Evolutionary conservation across 768 basidiomycete genomes (phyloP).

Genomic region (Tulasnella sp.): DNA sequence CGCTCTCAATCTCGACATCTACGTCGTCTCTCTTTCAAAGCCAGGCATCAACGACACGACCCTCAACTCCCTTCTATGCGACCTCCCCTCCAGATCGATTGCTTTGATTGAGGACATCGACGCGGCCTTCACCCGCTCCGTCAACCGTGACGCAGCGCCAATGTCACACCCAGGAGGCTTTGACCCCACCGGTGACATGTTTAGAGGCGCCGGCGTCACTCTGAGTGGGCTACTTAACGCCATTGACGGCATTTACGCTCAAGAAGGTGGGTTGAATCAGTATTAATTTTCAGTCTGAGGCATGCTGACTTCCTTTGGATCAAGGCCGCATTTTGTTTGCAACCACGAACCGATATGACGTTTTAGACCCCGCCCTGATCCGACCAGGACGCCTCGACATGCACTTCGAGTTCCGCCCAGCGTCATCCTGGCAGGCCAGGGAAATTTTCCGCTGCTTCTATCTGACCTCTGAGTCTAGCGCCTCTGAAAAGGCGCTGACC

Average conservation of each 20-base stretch:
- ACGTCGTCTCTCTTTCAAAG: slow-evolving; percentile 70
- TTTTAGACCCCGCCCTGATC: slow-evolving; percentile 81
- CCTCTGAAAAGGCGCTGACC: slow-evolving; percentile 30
- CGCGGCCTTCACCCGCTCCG: slow-evolving; percentile 73
- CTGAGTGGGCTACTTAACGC: slow-evolving; percentile 75
- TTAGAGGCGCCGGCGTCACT: slow-evolving; percentile 30
- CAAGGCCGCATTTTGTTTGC: slow-evolving; percentile 27
- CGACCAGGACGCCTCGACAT: slow-evolving; percentile 83
- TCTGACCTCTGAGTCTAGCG: slow-evolving; percentile 56
- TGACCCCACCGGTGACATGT: neutral
- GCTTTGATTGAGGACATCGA: slow-evolving; percentile 88
- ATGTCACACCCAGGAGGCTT: slow-evolving; percentile 10
- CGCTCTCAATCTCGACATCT: slow-evolving; percentile 81
- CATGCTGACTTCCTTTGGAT: neutral
- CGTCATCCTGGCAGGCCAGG: slow-evolving; percentile 77
- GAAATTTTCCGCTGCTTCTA: slow-evolving; percentile 84
- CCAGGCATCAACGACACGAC: slow-evolving; percentile 64
- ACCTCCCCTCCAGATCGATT: slow-evolving; percentile 74
- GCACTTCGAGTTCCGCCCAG: slow-evolving; percentile 75
- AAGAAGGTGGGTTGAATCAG: slow-evolving; percentile 78
- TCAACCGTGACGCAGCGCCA: slow-evolving; percentile 45
- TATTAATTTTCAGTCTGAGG: slow-evolving; percentile 44
- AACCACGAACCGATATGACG: slow-evolving; percentile 81
- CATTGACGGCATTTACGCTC: slow-evolving; percentile 73
- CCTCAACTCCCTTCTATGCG: slow-evolving; percentile 74